Evolutionary conservation across 129 eudicot genomes (phyloP).

Genomic region (Pulicaria dysenterica): DNA sequence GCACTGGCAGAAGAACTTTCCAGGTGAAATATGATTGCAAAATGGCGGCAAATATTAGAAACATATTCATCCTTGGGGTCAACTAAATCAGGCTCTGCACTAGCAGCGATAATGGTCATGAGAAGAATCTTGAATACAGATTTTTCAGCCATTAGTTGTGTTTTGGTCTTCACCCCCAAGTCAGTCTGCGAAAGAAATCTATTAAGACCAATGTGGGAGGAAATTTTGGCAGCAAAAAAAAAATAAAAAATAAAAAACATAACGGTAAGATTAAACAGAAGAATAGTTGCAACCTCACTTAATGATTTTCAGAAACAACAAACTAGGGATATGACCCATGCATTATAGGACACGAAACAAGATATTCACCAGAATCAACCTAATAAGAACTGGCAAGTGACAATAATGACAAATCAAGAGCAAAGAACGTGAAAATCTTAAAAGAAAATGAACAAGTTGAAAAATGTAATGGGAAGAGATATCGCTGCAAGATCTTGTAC

Average conservation of each 20-base stretch:
- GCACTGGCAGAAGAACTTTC: slow-evolving; percentile 55
- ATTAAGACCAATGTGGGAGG: slow-evolving; percentile 9
- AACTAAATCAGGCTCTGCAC: slow-evolving; percentile 75
- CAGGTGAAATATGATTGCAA: slow-evolving; percentile 85
- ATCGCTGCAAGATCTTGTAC: too few relatives aligned
- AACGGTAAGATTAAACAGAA: background rate
- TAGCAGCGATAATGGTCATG: slow-evolving; percentile 88
- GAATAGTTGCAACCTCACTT: background rate
- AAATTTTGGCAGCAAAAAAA: slow-evolving; percentile 5
- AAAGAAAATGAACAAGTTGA: too few relatives aligned
- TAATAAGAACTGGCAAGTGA: background rate
- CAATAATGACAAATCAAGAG: background rate
- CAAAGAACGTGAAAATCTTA: background rate
- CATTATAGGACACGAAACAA: too few relatives aligned
- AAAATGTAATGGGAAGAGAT: too few relatives aligned
- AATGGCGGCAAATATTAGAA: slow-evolving; percentile 82
- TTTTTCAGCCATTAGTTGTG: slow-evolving; percentile 96
- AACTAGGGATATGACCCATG: too few relatives aligned
- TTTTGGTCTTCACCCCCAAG: slow-evolving; percentile 96
- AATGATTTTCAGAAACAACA: background rate
- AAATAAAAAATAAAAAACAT: background rate
- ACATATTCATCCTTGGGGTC: slow-evolving; percentile 85
- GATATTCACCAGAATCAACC: too few relatives aligned
- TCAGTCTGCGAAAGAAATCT: slow-evolving; percentile 66
- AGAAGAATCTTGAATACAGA: slow-evolving; percentile 87